These are phyloP conservation scores for Phylloporus sp. DNA, from an alignment of 768 basidiomycete species.

Conservation along the genomic window DNA sequence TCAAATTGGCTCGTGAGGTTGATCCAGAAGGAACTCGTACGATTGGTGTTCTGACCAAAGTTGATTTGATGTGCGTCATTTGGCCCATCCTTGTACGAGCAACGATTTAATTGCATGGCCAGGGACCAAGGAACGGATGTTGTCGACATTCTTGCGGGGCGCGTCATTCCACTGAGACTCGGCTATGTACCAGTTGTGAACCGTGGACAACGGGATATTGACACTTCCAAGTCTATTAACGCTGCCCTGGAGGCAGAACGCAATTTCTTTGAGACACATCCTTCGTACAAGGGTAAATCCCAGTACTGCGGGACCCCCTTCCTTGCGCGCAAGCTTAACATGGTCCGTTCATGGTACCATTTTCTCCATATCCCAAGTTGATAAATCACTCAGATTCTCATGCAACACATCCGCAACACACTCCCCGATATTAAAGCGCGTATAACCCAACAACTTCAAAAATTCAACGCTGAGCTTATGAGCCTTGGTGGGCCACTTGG, in stretches of 20 bases:
- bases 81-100: not conserved
- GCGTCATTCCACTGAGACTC: constrained; percentile 91
- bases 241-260: constrained; percentile 86
- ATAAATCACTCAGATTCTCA: constrained; percentile 67
- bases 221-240: constrained; percentile 78
- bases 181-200: constrained; percentile 99
- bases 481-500: constrained; percentile 85
- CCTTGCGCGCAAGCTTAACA: constrained; percentile 91
- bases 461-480: constrained; percentile 79
- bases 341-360: constrained; percentile 47
- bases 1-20: constrained; percentile 94
- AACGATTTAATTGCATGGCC: constrained; percentile 10
- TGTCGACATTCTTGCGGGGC: constrained; percentile 96
- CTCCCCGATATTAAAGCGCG: constrained; percentile 98
- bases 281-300: constrained; percentile 89
- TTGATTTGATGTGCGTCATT: constrained; percentile 86
- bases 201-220: constrained; percentile 96
- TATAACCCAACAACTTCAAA: constrained; percentile 86
- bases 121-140: constrained; percentile 99
- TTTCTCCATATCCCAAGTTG: not conserved
- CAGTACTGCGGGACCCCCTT: constrained; percentile 98
- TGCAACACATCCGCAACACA: constrained; percentile 97
- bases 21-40: constrained; percentile 96
- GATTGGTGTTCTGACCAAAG: constrained; percentile 97
- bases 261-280: constrained; percentile 91